Evolutionary conservation across 2,329 filamentous ascomycete genomes (phyloP), one percentile per base, ranked within the genome.

Genomic region (Hyphodiscus sp.): DNA sequence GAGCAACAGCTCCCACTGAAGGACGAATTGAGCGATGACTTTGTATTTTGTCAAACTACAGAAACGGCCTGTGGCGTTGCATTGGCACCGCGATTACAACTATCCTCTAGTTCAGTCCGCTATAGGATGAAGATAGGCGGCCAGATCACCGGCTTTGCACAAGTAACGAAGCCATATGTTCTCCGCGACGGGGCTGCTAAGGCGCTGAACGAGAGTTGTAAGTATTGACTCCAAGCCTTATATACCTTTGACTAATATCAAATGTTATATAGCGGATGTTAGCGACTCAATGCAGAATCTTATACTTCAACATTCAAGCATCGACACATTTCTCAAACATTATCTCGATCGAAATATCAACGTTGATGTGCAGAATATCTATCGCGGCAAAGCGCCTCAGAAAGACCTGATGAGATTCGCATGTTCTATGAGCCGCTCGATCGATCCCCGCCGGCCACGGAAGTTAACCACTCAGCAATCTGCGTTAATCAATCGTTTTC

Each of bases 151-250:
- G 61, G 65, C 41, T 69, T 71, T 59, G 50, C 50, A 11, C 55
- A 69, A 49, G 59, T 70, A 45, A 63, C 64, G 7, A 64, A 64
- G 58, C 67, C 61, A 13, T 72, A 73, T 55, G 54, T 45, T 23
- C 65, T 73, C 19, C 63, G 62, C 60, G 71, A 73, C 55, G 59
- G 57, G 19, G 60, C 46, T 60, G 66, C 66, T 16, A 72, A 72
- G 54, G 67, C 61, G 4, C 70, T 73, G 46, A 71, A 73, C 54
- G 53, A 69, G 45, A 71, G 68, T 52, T 29, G 66, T 73, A 60
- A 65, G 68, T 66, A 16, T 20, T 11, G 11, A 19, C 16, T 4
- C 26, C 20, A 6, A 11, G 16, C 5, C n/a, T 48, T 53, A 5
- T 48, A 13, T 13, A 38, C 29, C 18, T 6, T 19, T 7, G 23